These are phyloP conservation scores for Fonsecaea multimorphosa DNA, from an alignment of 2,329 filamentous ascomycete genomes.

Conservation along the genomic window DNA sequence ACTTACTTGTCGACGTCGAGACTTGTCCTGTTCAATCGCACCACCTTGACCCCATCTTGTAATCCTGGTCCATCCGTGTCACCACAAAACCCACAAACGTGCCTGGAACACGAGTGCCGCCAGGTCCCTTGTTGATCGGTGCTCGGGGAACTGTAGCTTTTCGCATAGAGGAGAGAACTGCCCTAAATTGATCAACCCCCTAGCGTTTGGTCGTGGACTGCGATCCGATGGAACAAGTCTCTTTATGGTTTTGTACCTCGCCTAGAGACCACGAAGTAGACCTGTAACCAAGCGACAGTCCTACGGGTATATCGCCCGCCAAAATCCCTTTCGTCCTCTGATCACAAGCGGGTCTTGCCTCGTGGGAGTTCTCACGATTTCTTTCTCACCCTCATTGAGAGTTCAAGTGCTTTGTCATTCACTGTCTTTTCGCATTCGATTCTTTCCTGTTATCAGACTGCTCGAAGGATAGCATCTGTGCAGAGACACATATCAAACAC, in stretches of 20 bases:
- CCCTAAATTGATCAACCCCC: background rate
- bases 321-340: background rate
- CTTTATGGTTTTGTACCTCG: background rate
- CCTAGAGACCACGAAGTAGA: background rate
- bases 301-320: background rate
- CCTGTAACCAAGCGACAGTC: background rate
- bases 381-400: background rate
- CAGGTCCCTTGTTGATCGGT: constrained; percentile 5
- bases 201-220: background rate
- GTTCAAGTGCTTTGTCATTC: background rate
- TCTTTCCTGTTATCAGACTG: background rate
- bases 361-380: background rate
- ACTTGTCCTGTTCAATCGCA: background rate
- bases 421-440: background rate
- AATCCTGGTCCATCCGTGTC: constrained; percentile 8
- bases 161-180: background rate
- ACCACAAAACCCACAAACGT: constrained; percentile 7
- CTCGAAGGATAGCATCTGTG: background rate
- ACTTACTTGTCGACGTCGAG: background rate
- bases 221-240: background rate
- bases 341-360: background rate
- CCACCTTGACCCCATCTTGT: background rate
- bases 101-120: constrained; percentile 1
- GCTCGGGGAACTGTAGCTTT: background rate
- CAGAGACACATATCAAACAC: background rate